These are phyloP conservation scores for Sequoiadendron giganteum DNA, from an alignment of 75 land plant genomes.

Conservation along the genomic window DNA sequence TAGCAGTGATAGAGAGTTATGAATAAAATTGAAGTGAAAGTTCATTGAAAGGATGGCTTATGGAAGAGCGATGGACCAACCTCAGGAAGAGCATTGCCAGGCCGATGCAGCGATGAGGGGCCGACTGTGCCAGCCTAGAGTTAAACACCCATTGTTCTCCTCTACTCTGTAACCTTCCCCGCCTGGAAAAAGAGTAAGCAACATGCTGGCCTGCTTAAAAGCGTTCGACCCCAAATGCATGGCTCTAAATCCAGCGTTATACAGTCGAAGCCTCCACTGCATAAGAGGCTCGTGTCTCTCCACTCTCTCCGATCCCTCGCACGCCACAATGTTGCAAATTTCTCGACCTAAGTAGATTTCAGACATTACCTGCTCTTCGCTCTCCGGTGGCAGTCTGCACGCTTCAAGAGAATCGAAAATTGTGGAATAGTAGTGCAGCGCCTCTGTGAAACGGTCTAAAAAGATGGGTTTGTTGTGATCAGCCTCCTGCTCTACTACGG, in stretches of 20 bases:
- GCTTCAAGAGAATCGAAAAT: constrained; percentile 86
- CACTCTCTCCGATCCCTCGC: constrained; percentile 65
- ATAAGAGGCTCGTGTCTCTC: constrained; percentile 79
- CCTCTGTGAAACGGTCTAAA: constrained; percentile 68
- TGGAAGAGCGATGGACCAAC: not conserved
- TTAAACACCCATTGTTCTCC: constrained; percentile 72
- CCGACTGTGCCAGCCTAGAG: constrained; percentile 83
- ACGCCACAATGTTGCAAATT: constrained; percentile 77
- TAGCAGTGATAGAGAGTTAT: not conserved
- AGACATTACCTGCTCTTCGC: constrained; percentile 32
- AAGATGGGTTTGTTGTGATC: constrained; percentile 64
- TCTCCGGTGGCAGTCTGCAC: constrained; percentile 14
- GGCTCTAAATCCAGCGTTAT: constrained; percentile 57
- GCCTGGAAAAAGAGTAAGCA: constrained; percentile 61
- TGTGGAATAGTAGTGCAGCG: constrained; percentile 81
- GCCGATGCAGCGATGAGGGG: constrained; percentile 83
- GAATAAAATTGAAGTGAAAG: not conserved
- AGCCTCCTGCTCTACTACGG: constrained; percentile 85
- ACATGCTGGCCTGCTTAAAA: constrained; percentile 71
- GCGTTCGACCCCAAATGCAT: constrained; percentile 70
- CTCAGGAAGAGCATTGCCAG: constrained; percentile 36
- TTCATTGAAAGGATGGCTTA: not conserved
- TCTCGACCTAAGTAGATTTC: constrained; percentile 71
- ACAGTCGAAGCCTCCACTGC: constrained; percentile 61
- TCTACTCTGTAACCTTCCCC: constrained; percentile 80